Percentiles rank a stretch among this genome's conserved stretches.
phyloP scores from a whole-genome alignment of 2,329 filamentous ascomycete species.

The Zasmidium citrigriseum region DNA sequence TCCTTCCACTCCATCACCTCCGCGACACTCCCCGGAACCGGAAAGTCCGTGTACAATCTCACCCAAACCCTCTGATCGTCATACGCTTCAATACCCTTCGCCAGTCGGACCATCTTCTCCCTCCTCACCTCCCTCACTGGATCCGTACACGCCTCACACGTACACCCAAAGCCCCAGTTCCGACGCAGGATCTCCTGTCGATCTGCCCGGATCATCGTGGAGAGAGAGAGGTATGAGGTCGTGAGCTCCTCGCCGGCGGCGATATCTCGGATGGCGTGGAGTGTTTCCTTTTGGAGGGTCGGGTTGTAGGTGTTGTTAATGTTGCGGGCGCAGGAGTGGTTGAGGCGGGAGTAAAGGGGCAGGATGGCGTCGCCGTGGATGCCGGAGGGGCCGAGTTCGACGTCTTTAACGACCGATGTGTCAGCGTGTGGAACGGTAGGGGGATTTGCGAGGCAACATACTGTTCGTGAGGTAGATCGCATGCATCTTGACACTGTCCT shows the following conservation, averaged over 20 bases:
- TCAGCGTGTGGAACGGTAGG: too few species aligned
- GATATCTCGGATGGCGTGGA: conserved; percentile 33
- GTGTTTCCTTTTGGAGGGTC: conserved; percentile 15
- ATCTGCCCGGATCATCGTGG: neutral
- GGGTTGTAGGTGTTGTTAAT: conserved; percentile 20
- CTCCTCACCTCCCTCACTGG: neutral
- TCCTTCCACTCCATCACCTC: conserved; percentile 10
- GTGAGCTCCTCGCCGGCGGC: conserved; percentile 16
- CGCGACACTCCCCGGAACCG: neutral
- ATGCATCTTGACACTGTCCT: conserved; percentile 12
- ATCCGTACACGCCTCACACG: conserved; percentile 5
- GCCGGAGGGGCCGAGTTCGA: conserved; percentile 1
- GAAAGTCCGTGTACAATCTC: conserved; percentile 19
- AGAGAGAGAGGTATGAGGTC: neutral
- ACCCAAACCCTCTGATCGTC: conserved; percentile 21
- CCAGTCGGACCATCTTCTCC: conserved; percentile 1
- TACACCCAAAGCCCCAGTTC: conserved; percentile 7
- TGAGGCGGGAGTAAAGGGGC: conserved; percentile 20
- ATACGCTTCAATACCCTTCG: conserved; percentile 4
- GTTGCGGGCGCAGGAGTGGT: conserved; percentile 30
- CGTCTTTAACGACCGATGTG: too few species aligned
- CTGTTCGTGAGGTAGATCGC: conserved; percentile 24
- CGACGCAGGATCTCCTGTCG: neutral
- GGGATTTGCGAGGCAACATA: too few species aligned
- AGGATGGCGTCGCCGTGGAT: conserved; percentile 17